Base-by-base conservation (phyloP, 345 rosid genomes). In the Citrus sp. region DNA sequence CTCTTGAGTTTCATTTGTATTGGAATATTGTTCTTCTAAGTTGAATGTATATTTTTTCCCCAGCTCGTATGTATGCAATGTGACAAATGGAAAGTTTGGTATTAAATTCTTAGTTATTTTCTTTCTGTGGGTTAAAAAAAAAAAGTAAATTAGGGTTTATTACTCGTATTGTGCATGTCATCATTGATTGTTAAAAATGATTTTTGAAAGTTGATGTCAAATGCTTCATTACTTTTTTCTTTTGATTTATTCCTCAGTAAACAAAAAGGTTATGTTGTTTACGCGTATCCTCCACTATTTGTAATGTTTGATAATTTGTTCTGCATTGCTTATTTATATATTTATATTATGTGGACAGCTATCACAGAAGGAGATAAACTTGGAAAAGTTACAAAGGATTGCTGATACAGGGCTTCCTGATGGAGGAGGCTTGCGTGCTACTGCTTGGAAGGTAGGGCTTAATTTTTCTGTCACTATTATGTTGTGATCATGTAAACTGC, bases 391-490 rank as follows among this genome's bases (percentile, higher is more conserved):
- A 77, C 89, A 80, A 76, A 87, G 90, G 78, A 85, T 88, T 72
- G 90, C 90, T 3, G 77, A 81, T 55, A 79, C 83, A 0, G 93
- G 93, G 35, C 84, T 92, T 75, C 90, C 91, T 38, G 85, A 85
- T n/a, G 91, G 91, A 70, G 90, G 89, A 68, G 87, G 91, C 9
- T 68, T 88, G 68, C 85, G 93, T 14, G 91, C 91, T 38, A 87
- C 90, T 24, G 77, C 82, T 77, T 92, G 96, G 96, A 92, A 92
- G 92, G 96, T 92, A 77, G 49, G 1, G 51, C 51, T 46, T 46
- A 3, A 1, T 13, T 46, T 46, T 46, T 46, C 51, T 46, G 51
- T 46, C 51, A 46, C 18, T 12, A 12, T 46, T 18, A 54, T 18
- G 22, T 16, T 54, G 58, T 18, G 58, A 54, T 54, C 5, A 18